Evolutionary conservation across 2,329 filamentous ascomycete species (phyloP).

Genomic region (Stagonosporopsis cucurbitacearum): DNA sequence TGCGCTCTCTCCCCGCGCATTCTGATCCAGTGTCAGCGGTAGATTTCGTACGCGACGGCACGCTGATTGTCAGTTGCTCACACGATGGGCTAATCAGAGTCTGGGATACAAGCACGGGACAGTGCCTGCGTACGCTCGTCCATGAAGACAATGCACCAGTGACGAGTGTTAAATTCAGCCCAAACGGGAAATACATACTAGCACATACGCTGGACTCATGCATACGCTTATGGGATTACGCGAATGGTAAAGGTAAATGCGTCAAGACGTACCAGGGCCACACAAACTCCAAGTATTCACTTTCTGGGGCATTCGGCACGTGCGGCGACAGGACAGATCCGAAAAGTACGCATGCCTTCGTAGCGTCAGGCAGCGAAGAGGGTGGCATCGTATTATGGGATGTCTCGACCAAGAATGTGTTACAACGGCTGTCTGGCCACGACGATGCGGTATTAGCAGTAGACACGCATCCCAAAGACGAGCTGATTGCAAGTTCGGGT

Average conservation of each 20-base stretch:
- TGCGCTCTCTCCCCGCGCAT: slow-evolving; percentile 91
- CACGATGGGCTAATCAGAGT: slow-evolving; percentile 80
- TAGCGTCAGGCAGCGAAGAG: slow-evolving; percentile 86
- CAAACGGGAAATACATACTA: slow-evolving; percentile 91
- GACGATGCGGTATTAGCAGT: slow-evolving; percentile 66
- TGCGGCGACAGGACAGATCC: slow-evolving; percentile 52
- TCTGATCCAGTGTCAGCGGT: slow-evolving; percentile 94
- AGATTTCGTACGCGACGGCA: slow-evolving; percentile 91
- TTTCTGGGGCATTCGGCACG: slow-evolving; percentile 83
- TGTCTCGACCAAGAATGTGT: slow-evolving; percentile 76
- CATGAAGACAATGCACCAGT: slow-evolving; percentile 96
- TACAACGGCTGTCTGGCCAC: slow-evolving; percentile 69
- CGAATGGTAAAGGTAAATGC: slow-evolving; percentile 83
- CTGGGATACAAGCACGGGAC: slow-evolving; percentile 94
- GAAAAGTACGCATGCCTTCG: slow-evolving; percentile 61
- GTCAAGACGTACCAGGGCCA: slow-evolving; percentile 98
- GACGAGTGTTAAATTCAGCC: slow-evolving; percentile 86
- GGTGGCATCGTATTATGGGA: slow-evolving; percentile 89
- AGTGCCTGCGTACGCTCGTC: slow-evolving; percentile 92
- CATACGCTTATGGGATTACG: slow-evolving; percentile 93
- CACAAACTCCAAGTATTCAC: slow-evolving; percentile 79
- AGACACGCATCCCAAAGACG: slow-evolving; percentile 62
- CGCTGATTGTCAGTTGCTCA: slow-evolving; percentile 87
- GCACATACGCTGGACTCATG: slow-evolving; percentile 91
- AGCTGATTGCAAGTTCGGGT: slow-evolving; percentile 66